phyloP scores from a whole-genome alignment of 345 rosid species.

The Carallia pectinifolia region DNA sequence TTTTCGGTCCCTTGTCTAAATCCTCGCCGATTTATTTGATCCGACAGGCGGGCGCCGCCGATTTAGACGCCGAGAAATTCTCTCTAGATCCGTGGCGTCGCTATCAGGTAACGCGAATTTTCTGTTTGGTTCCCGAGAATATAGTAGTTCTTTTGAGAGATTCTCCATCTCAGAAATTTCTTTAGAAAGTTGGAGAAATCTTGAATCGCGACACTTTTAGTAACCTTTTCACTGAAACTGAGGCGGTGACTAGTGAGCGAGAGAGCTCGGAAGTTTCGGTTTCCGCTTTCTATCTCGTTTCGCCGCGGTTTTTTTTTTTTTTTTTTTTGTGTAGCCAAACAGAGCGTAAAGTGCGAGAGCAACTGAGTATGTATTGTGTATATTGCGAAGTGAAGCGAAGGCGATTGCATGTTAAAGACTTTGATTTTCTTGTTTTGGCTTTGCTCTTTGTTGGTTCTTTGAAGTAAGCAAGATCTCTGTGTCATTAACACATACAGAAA shows the following conservation, averaged over 20 bases:
- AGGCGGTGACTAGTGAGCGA: background rate
- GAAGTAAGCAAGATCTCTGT: background rate
- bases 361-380: background rate
- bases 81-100: conserved; percentile 29
- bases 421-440: conserved; percentile 1
- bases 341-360: background rate
- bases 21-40: conserved; percentile 22
- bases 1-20: no score
- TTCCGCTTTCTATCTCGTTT: background rate
- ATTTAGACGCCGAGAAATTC: conserved; percentile 20
- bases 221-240: no score
- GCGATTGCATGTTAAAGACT: background rate
- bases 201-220: no score
- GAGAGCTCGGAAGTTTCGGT: background rate
- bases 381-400: background rate
- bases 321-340: background rate
- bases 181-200: no score
- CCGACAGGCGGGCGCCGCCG: conserved; percentile 47
- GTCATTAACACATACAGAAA: no score
- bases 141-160: background rate
- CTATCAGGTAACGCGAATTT: conserved; percentile 29
- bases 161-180: background rate
- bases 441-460: background rate
- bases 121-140: conserved; percentile 35
- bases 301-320: background rate